A percentile compares a stretch with the other conserved stretches of the same genome.
Evolutionary conservation across 176 grass and related monocot species (phyloP).

Genomic region (Hordeum marinum): DNA sequence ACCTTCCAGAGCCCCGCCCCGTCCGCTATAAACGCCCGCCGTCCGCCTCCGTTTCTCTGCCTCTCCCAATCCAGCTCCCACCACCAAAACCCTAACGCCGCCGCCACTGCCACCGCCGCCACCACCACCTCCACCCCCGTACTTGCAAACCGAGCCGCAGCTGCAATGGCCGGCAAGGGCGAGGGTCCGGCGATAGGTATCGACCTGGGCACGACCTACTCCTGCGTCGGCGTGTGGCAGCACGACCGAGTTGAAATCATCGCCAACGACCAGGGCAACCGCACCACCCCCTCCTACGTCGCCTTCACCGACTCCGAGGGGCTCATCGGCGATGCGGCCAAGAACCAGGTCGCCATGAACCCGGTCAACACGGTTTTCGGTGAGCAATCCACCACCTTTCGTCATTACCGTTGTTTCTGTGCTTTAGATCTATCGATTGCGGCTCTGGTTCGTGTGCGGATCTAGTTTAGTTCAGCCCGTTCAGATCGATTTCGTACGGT

Average conservation of each 20-base stretch:
- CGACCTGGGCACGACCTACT: conserved; percentile 66
- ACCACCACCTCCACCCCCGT: neutral
- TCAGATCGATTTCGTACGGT: neutral
- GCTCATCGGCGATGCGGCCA: conserved; percentile 35
- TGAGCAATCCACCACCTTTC: neutral
- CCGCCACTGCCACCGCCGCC: neutral
- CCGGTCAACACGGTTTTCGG: conserved; percentile 41
- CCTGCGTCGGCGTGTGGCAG: conserved; percentile 71
- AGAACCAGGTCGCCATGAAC: conserved; percentile 57
- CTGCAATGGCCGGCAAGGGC: conserved; percentile 34
- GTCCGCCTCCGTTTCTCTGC: neutral
- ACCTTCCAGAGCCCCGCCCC: neutral
- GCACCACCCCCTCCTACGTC: conserved; percentile 66
- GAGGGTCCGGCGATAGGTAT: conserved; percentile 66
- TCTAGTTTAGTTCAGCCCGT: neutral
- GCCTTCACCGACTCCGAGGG: conserved; percentile 75
- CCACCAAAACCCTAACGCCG: conserved; percentile 20
- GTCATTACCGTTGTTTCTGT: neutral
- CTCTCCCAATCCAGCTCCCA: neutral
- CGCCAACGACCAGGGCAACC: conserved; percentile 13
- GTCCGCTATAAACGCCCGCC: conserved; percentile 17
- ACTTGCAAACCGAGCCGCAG: neutral
- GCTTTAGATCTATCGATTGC: neutral
- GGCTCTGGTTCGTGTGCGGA: neutral
- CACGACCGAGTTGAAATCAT: conserved; percentile 51